Evolutionary conservation across 176 grass and related monocot species (phyloP).

Genomic region (Melocanna baccifera): DNA sequence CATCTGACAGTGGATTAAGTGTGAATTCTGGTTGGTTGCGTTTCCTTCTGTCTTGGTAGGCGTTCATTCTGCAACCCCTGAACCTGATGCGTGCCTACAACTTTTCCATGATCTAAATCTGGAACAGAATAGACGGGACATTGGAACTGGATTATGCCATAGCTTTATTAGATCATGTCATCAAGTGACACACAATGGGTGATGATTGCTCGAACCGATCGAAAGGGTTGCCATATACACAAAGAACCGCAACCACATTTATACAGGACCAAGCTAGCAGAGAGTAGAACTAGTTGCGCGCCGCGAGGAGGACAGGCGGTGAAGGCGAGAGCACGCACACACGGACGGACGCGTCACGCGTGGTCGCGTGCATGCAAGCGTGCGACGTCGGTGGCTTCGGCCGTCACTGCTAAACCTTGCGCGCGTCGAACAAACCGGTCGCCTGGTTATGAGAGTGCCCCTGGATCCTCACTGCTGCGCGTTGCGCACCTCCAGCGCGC

Average conservation of each 20-base stretch:
- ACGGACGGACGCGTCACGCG: neutral
- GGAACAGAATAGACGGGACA: neutral
- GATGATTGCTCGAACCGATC: neutral
- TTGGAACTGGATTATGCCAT: neutral
- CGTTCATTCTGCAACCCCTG: neutral
- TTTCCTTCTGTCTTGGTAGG: neutral
- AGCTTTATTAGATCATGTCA: neutral
- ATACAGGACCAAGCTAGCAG: slow-evolving; percentile 5
- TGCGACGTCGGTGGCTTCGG: neutral
- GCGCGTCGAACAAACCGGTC: neutral
- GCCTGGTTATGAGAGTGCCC: neutral
- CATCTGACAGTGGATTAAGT: neutral
- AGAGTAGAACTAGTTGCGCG: neutral
- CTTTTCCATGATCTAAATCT: neutral
- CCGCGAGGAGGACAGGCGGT: neutral
- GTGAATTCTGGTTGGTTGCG: neutral
- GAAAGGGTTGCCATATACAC: slow-evolving; percentile 5
- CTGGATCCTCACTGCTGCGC: slow-evolving; percentile 28
- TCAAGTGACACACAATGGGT: neutral
- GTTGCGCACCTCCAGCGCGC: slow-evolving; percentile 39
- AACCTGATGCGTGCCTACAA: neutral
- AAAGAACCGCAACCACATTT: slow-evolving; percentile 9
- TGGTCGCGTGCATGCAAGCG: neutral
- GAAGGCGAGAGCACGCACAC: neutral
- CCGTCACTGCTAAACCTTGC: neutral